Percentiles rank a stretch among this genome's conserved stretches.
Evolutionary conservation across 163 green algal species (phyloP).

Genomic region (Scenedesmus sp.): DNA sequence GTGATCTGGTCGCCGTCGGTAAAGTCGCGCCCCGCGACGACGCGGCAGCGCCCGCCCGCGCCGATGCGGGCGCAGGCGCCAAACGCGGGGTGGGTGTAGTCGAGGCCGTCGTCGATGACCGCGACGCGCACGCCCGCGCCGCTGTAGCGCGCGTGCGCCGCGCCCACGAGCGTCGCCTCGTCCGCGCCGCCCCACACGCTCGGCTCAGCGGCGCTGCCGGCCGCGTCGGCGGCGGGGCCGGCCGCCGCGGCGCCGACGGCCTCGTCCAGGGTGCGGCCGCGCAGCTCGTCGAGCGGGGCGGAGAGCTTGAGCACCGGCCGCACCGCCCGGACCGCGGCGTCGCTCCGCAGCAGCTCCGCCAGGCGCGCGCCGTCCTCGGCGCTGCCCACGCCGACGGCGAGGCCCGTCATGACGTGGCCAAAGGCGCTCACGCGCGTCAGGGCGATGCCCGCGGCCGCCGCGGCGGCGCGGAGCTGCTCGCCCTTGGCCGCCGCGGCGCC

Average conservation of each 20-base stretch:
- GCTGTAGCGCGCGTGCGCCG: not conserved
- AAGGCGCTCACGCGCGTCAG: not conserved
- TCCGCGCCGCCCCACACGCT: conserved; percentile 18
- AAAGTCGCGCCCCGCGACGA: conserved; percentile 24
- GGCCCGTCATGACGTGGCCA: conserved; percentile 34
- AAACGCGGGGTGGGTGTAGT: conserved; percentile 35
- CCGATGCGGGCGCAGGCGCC: conserved; percentile 18
- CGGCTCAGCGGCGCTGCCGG: not conserved
- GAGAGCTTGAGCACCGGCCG: conserved; percentile 9
- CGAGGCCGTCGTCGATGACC: conserved; percentile 16
- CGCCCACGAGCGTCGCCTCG: not conserved
- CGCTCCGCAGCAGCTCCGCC: not conserved
- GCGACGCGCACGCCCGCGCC: conserved; percentile 2
- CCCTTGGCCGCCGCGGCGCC: conserved; percentile 9
- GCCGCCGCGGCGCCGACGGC: not conserved
- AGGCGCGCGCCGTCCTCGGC: conserved; percentile 8
- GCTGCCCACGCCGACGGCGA: conserved; percentile 11
- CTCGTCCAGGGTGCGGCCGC: not conserved
- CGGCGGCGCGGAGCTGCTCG: not conserved
- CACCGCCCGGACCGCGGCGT: not conserved
- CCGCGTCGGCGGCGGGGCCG: not conserved
- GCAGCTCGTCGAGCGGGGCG: no score
- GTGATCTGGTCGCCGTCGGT: conserved; percentile 13
- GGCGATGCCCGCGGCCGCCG: not conserved
- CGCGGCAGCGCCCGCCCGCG: conserved; percentile 1